A percentile compares a stretch with the other conserved stretches of the same genome.
These are phyloP conservation scores for Sphagnum contortum DNA, from an alignment of 225 moss, liverwort and hornwort species.

Conservation along the genomic window DNA sequence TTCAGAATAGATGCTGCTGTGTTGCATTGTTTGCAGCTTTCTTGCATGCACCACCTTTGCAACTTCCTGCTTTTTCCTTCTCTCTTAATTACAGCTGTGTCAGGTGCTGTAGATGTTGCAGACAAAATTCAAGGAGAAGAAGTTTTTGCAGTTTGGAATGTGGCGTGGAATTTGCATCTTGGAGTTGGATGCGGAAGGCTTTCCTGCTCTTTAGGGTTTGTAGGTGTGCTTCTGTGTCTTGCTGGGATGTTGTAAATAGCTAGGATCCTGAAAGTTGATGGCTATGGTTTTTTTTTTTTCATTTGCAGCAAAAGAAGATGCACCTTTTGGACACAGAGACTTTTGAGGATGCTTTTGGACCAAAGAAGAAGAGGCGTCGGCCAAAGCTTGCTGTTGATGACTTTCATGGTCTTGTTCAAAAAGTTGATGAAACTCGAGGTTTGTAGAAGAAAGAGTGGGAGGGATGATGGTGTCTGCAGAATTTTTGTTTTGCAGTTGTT, in stretches of 20 bases:
- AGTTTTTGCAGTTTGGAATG: too few species aligned
- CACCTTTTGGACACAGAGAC: constrained; percentile 83
- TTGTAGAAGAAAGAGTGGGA: background rate
- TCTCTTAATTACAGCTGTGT: too few species aligned
- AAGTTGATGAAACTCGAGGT: constrained; percentile 81
- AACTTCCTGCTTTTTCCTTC: too few species aligned
- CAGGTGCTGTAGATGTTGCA: too few species aligned
- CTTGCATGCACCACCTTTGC: too few species aligned
- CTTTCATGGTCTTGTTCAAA: constrained; percentile 59
- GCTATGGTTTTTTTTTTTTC: background rate
- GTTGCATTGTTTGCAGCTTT: too few species aligned
- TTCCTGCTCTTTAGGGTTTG: too few species aligned
- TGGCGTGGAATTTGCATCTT: background rate
- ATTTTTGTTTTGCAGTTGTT: background rate
- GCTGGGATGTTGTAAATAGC: too few species aligned
- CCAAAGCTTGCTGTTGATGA: constrained; percentile 78
- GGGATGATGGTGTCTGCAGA: background rate
- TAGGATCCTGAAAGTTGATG: too few species aligned
- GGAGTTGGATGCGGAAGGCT: background rate
- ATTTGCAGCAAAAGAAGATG: constrained; percentile 81
- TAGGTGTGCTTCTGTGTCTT: too few species aligned
- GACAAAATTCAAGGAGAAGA: too few species aligned
- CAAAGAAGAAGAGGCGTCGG: constrained; percentile 79
- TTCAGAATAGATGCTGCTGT: too few species aligned
- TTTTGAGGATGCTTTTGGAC: constrained; percentile 93